A percentile compares a stretch with the other conserved stretches of the same genome.
These are phyloP conservation scores for Ceratobasidium sp. DNA, from an alignment of 1,284 basidiomycete species.

Conservation along the genomic window DNA sequence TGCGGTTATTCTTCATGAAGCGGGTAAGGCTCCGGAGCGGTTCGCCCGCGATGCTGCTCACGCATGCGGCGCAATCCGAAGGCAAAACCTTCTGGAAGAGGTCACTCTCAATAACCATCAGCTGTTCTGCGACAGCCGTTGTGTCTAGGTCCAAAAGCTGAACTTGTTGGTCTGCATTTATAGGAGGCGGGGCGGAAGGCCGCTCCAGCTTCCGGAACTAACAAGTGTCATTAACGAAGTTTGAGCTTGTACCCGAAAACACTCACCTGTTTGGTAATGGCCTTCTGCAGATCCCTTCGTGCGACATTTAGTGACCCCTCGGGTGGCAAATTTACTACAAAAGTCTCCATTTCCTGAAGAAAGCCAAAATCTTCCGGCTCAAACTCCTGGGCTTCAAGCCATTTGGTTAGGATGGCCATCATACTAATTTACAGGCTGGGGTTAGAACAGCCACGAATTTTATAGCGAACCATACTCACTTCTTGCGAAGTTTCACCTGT, in stretches of 20 bases:
- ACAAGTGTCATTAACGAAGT: no score
- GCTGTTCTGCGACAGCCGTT: constrained; percentile 9
- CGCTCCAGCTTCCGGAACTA: neutral
- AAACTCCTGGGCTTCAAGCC: constrained; percentile 20
- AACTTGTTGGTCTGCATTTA: neutral
- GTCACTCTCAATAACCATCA: constrained; percentile 25
- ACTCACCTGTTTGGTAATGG: constrained; percentile 6
- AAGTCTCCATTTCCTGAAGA: constrained; percentile 11
- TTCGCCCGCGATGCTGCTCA: constrained; percentile 28
- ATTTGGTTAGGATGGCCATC: constrained; percentile 3
- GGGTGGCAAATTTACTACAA: neutral
- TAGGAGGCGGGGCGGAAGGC: neutral
- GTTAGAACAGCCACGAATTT: no score
- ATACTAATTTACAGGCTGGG: neutral
- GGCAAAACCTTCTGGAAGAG: constrained; percentile 31
- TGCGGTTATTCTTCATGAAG: constrained; percentile 22
- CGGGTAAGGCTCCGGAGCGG: constrained; percentile 1
- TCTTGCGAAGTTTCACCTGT: neutral
- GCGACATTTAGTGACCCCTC: neutral
- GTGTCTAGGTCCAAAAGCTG: constrained; percentile 1
- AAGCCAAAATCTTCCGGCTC: constrained; percentile 17
- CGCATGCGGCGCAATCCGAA: constrained; percentile 20
- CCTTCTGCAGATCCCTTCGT: neutral
- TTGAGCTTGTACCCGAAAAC: no score
- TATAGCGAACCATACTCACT: neutral